Percentiles rank a stretch among this genome's conserved stretches.
Conservation (phyloP, 805 yeast genomes). For the Barnettozyma populi region DNA sequence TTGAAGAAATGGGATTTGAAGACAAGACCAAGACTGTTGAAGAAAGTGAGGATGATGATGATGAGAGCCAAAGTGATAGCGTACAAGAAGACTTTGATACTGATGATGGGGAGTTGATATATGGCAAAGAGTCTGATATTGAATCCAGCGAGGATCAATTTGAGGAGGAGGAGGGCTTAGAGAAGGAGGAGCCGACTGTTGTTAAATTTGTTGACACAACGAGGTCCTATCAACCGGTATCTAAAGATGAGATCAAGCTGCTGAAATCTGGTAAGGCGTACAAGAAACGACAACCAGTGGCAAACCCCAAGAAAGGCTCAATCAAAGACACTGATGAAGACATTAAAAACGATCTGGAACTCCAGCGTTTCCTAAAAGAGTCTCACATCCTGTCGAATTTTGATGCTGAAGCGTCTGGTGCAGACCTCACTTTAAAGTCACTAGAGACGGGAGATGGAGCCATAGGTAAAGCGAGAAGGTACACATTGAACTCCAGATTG, state of each 20-base stretch:
- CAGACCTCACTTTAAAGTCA: slow-evolving; percentile 59
- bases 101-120: slow-evolving; percentile 4
- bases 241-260: slow-evolving; percentile 46
- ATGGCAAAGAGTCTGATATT: slow-evolving; percentile 4
- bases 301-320: slow-evolving; percentile 11
- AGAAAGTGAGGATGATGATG: background rate
- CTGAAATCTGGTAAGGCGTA: slow-evolving; percentile 54
- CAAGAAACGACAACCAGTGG: slow-evolving; percentile 13
- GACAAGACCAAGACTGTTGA: slow-evolving; percentile 34
- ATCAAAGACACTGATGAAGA: slow-evolving; percentile 42
- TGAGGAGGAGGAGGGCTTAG: slow-evolving; percentile 20
- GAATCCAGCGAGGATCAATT: slow-evolving; percentile 8
- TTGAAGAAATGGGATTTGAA: slow-evolving; percentile 48
- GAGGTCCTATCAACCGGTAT: slow-evolving; percentile 26
- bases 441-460: slow-evolving; percentile 36
- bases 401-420: slow-evolving; percentile 39
- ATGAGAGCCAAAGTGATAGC: slow-evolving; percentile 11
- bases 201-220: slow-evolving; percentile 38
- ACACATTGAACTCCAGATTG: slow-evolving; percentile 57
- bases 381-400: slow-evolving; percentile 56
- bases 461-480: slow-evolving; percentile 62
- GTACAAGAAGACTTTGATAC: slow-evolving; percentile 18
- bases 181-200: slow-evolving; percentile 15
- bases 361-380: slow-evolving; percentile 64
- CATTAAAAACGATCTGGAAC: slow-evolving; percentile 62